These are phyloP conservation scores for Delphinella strobiligena DNA, from an alignment of 2,329 filamentous ascomycete species.

Conservation along the genomic window DNA sequence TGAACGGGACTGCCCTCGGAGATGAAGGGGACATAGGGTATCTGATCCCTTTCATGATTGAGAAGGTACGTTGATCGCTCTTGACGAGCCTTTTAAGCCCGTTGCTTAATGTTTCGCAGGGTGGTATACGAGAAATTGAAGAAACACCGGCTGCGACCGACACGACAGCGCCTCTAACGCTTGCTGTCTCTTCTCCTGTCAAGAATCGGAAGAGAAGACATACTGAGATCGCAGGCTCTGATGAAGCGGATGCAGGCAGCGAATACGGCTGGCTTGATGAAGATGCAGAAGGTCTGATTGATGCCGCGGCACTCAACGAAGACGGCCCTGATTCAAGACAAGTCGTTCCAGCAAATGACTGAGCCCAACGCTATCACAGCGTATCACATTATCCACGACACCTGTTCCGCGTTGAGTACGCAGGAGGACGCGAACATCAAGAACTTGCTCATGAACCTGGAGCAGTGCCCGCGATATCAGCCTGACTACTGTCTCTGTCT, in stretches of 20 bases:
- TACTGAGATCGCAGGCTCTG: slow-evolving; percentile 46
- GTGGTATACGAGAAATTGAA: slow-evolving; percentile 2
- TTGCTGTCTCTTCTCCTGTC: slow-evolving; percentile 11
- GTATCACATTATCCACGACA: too few species aligned
- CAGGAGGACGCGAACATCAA: too few species aligned
- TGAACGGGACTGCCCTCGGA: slow-evolving; percentile 26
- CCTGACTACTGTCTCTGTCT: too few species aligned
- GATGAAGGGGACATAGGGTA: slow-evolving; percentile 30
- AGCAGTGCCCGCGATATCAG: too few species aligned
- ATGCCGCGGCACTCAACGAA: slow-evolving; percentile 17
- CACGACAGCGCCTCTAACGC: slow-evolving; percentile 9
- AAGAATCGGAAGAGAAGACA: slow-evolving; percentile 46
- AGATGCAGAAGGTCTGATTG: slow-evolving; percentile 30
- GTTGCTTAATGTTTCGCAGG: too few species aligned
- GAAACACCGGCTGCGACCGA: slow-evolving; percentile 14
- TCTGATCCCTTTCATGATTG: slow-evolving; percentile 38
- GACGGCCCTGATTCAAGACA: not conserved
- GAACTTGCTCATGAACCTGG: too few species aligned
- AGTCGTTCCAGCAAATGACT: not conserved
- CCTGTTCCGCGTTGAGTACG: too few species aligned
- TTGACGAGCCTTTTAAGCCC: too few species aligned
- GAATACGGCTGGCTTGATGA: slow-evolving; percentile 65
- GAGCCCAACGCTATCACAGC: too few species aligned
- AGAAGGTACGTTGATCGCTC: too few species aligned
- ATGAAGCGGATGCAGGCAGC: slow-evolving; percentile 50